phyloP scores from a whole-genome alignment of 371 early-diverging fungal species.

The Sporodiniella umbellata region DNA sequence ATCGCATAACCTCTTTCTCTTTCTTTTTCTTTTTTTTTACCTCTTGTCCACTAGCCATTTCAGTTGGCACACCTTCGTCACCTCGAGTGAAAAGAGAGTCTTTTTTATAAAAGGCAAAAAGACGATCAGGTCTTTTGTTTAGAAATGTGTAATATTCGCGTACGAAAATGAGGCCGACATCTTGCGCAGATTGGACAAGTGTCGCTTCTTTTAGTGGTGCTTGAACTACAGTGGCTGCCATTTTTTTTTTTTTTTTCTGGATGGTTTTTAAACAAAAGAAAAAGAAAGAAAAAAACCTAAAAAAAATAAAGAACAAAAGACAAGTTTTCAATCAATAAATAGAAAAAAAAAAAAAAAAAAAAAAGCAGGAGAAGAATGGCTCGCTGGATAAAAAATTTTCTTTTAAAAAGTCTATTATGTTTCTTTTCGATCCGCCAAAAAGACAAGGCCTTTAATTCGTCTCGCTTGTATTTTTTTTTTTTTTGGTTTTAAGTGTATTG shows the following conservation, averaged over 20 bases:
- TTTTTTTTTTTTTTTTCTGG: background rate
- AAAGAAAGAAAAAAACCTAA: background rate
- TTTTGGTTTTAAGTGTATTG: too few species aligned
- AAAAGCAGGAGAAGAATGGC: too few species aligned
- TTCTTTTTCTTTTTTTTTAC: slow-evolving; percentile 9
- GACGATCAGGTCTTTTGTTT: slow-evolving; percentile 78
- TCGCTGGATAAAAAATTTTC: too few species aligned
- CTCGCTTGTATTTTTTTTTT: too few species aligned
- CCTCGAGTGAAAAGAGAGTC: slow-evolving; percentile 82
- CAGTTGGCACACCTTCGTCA: slow-evolving; percentile 67
- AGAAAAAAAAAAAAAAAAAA: too few species aligned
- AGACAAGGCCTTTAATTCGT: too few species aligned
- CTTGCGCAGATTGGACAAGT: slow-evolving; percentile 35
- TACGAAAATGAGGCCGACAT: slow-evolving; percentile 93
- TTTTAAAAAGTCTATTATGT: too few species aligned
- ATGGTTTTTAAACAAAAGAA: background rate
- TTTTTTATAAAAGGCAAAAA: slow-evolving; percentile 88
- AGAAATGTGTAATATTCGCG: slow-evolving; percentile 94
- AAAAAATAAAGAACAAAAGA: too few species aligned
- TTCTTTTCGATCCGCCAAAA: too few species aligned
- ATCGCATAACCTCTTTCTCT: too few species aligned
- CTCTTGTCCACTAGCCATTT: slow-evolving; percentile 34
- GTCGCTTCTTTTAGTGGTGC: background rate
- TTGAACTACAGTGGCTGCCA: slow-evolving; percentile 2
- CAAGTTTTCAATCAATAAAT: too few species aligned